phyloP scores from a whole-genome alignment of 2,329 filamentous ascomycete genomes.

The Cercospora citrullina region DNA sequence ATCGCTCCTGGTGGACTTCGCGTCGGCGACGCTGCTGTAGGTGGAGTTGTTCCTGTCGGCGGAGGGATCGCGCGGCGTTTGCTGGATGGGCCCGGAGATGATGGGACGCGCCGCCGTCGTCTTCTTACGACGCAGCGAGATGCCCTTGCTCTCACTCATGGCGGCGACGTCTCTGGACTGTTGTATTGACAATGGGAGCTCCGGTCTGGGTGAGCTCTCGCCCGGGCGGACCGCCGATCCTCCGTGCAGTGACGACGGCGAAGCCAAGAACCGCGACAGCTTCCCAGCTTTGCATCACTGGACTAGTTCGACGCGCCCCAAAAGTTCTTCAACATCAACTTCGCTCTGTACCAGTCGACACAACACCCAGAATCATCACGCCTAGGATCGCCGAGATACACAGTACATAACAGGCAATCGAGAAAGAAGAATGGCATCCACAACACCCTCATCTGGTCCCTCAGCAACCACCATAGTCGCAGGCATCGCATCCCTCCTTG shows the following conservation, averaged over 20 bases:
- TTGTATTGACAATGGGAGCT: background rate
- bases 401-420: background rate
- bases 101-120: constrained; percentile 55
- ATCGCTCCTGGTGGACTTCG: constrained; percentile 21
- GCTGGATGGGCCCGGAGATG: constrained; percentile 58
- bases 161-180: background rate
- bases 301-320: constrained; percentile 4
- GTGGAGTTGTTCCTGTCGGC: constrained; percentile 29
- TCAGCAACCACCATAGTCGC: constrained; percentile 60
- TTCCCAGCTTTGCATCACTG: constrained; percentile 6
- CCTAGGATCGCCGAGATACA: background rate
- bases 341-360: background rate
- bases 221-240: background rate
- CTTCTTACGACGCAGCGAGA: constrained; percentile 64
- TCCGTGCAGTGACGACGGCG: constrained; percentile 4
- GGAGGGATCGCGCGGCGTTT: constrained; percentile 15
- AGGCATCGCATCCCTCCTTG: constrained; percentile 58
- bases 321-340: constrained; percentile 10
- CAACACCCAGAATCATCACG: background rate
- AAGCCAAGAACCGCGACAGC: constrained; percentile 6
- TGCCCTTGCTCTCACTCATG: constrained; percentile 54
- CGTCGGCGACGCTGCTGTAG: constrained; percentile 24
- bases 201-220: background rate
- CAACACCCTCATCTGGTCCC: constrained; percentile 42
- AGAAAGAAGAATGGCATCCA: constrained; percentile 38